Evolutionary conservation across 192 early-diverging fungal species (phyloP).

Genomic region (Oehlia diaphana): DNA sequence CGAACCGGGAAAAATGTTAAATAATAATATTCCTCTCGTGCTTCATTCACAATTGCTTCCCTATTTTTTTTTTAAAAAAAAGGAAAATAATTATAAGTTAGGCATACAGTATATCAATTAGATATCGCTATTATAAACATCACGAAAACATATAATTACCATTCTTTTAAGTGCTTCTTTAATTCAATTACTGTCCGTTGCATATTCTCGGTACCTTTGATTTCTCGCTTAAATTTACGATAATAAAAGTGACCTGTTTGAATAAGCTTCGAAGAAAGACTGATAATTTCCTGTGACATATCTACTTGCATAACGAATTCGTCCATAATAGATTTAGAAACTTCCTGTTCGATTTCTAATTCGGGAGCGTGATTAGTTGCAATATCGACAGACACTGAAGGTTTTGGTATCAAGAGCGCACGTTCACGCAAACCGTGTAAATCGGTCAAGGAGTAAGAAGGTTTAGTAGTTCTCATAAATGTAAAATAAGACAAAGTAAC

Average conservation of each 20-base stretch:
- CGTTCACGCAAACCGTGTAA: slow-evolving; percentile 29
- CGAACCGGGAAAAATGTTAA: slow-evolving; percentile 29
- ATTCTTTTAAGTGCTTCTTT: slow-evolving; percentile 14
- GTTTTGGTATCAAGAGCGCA: slow-evolving; percentile 28
- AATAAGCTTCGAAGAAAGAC: slow-evolving; percentile 17
- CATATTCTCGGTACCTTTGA: not conserved
- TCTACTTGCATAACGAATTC: slow-evolving; percentile 31
- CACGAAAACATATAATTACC: not conserved
- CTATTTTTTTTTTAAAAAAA: not conserved
- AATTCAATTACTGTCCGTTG: slow-evolving; percentile 4
- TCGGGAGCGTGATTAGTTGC: not conserved
- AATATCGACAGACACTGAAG: not conserved
- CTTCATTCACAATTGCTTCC: slow-evolving; percentile 17
- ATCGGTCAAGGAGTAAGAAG: slow-evolving; percentile 3
- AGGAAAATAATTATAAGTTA: not conserved
- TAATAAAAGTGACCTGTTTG: slow-evolving; percentile 33
- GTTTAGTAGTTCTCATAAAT: not conserved
- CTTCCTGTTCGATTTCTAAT: not conserved
- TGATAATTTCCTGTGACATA: slow-evolving; percentile 20
- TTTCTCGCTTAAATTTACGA: slow-evolving; percentile 9
- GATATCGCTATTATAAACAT: not conserved
- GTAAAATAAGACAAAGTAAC: slow-evolving; percentile 16
- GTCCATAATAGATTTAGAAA: not conserved
- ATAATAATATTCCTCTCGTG: slow-evolving; percentile 30
- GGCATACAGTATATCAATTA: not conserved